phyloP scores from a whole-genome alignment of 441 rosid species.

The Populus tomentosa region DNA sequence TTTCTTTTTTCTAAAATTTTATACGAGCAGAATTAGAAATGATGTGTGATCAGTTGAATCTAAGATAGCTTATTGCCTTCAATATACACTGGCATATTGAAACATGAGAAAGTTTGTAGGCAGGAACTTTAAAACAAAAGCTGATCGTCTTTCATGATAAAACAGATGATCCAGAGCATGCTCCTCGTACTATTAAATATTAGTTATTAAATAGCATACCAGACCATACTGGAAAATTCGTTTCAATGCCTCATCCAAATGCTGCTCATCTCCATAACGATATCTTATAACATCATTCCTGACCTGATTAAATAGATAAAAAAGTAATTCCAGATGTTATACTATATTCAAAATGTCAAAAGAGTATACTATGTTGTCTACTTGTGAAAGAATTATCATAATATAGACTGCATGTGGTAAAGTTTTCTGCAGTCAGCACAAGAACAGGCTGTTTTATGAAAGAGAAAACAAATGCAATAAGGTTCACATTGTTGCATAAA shows the following conservation, averaged over 20 bases:
- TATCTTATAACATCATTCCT: constrained; percentile 83
- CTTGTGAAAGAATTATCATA: background rate
- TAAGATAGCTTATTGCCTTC: background rate
- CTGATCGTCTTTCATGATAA: background rate
- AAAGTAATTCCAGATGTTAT: constrained; percentile 13
- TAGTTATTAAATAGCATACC: constrained; percentile 38
- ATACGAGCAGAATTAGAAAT: background rate
- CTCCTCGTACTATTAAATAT: background rate
- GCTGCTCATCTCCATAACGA: constrained; percentile 96
- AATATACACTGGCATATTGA: background rate
- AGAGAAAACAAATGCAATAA: background rate
- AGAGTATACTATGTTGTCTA: background rate
- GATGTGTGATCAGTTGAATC: background rate
- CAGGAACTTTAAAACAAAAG: too few species aligned
- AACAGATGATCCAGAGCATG: background rate
- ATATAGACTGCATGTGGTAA: background rate
- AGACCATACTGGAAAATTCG: constrained; percentile 85
- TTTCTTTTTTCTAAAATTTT: background rate
- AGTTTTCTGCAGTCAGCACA: background rate
- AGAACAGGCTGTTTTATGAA: background rate
- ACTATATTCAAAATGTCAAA: background rate
- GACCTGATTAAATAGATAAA: constrained; percentile 50
- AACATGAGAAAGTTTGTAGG: background rate
- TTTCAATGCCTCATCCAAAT: constrained; percentile 84
- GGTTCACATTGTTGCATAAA: background rate